Conservation (phyloP, 768 basidiomycete species). For the Phylloporus rhodoxanthus region DNA sequence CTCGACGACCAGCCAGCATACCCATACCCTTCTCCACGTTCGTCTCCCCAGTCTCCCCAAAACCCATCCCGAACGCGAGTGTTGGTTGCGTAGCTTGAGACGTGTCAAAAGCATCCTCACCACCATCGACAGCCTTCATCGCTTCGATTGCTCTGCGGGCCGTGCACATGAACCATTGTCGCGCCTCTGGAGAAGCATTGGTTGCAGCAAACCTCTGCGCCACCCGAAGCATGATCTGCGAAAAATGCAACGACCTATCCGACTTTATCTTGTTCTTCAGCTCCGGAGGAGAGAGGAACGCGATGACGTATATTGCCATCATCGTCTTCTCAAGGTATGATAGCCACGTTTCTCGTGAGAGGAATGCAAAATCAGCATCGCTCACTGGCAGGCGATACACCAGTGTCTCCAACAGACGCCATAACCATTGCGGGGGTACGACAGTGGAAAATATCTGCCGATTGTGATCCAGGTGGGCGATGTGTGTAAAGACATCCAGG, state of each 20-base stretch:
- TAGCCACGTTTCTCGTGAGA: conserved; percentile 62
- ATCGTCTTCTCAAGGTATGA: conserved; percentile 73
- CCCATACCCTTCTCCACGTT: conserved; percentile 69
- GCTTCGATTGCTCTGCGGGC: conserved; percentile 68
- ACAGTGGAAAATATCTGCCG: conserved; percentile 63
- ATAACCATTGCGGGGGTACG: conserved; percentile 53
- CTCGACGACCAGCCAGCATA: conserved; percentile 65
- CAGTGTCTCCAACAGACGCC: conserved; percentile 60
- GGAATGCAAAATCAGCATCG: conserved; percentile 66
- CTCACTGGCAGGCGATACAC: conserved; percentile 80
- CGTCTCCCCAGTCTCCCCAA: conserved; percentile 64
- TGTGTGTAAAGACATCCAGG: conserved; percentile 78
- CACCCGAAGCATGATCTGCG: conserved; percentile 64
- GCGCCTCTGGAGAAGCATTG: conserved; percentile 44
- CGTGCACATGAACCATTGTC: conserved; percentile 47
- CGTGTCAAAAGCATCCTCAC: conserved; percentile 67
- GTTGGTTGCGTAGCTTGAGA: conserved; percentile 53
- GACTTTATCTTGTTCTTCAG: conserved; percentile 67
- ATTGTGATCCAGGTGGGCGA: conserved; percentile 73
- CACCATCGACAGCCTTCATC: conserved; percentile 74
- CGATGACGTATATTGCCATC: conserved; percentile 80
- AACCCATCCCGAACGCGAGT: conserved; percentile 82
- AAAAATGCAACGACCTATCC: conserved; percentile 62
- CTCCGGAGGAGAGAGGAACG: conserved; percentile 73
- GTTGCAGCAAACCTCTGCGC: conserved; percentile 55